Evolutionary conservation across 2,329 filamentous ascomycete genomes (phyloP), one percentile per base, ranked within the genome.

Genomic region (Colletotrichum sp.): DNA sequence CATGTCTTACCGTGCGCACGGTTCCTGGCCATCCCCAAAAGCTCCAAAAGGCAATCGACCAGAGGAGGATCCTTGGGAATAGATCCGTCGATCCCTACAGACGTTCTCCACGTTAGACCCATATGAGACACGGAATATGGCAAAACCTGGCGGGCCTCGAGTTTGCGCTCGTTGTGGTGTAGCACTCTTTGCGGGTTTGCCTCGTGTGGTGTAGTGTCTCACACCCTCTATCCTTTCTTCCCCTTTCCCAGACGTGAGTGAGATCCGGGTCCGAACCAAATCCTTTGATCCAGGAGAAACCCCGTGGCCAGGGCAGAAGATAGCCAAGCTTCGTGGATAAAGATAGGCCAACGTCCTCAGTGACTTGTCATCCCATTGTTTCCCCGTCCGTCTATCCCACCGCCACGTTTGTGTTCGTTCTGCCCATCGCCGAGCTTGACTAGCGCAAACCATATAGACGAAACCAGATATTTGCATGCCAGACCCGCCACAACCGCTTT

Each of bases 11-110:
- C 55, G 34, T 34, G 72, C 68, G 72, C 68, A 74, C 59, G 61
- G 72, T 61, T 74, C 59, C 34, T 71, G 30, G 18, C 14, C 36
- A 52, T 71, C 52, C 34, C 14, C 43, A 52, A 52, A 21, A 13
- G 43, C 43, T 52, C 43, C 72, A 64, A 66, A 71, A 74, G n/a
- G 36, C 61, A 61, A 66, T 61, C 36, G 67, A 24, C 36, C 30
- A 16, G 9, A 55, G 28, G 38, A 36, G 58, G 16, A 36, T 55
- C 68, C 67, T 48, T 71, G 67, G 34, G 69, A 61, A 55, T 61
- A 55, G 67, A 66, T 61, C n/a, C 34, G 56, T 74, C 48, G 66
- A 74, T 74, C 72, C 67, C 52, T 66, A 55, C 69, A n/a, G 30
- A 56, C 26, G 24, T 64, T 56, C 62, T 72, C 72, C 72, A 72